Percentiles rank a stretch among this genome's conserved stretches.
Evolutionary conservation across 495 filamentous ascomycete genomes (phyloP).

Genomic region (Aspergillus affinis): DNA sequence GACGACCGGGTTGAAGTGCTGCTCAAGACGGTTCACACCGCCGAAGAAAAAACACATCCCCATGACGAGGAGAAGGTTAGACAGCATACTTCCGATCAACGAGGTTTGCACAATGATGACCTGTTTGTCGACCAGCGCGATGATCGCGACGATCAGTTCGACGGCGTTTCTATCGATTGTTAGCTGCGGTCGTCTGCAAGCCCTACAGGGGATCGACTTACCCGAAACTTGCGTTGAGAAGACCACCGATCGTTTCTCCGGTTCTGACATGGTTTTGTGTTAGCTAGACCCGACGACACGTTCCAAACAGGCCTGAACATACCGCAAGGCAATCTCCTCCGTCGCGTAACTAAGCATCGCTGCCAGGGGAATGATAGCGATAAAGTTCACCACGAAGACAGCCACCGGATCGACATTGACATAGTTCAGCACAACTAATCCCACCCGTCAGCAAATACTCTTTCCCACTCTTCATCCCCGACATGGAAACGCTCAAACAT

Average conservation of each 20-base stretch:
- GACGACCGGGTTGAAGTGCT: constrained; percentile 91
- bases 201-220: constrained; percentile 33
- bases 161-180: constrained; percentile 66
- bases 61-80: constrained; percentile 87
- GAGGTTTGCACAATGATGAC: constrained; percentile 91
- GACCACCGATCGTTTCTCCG: constrained; percentile 81
- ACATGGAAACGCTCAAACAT: constrained; percentile 10
- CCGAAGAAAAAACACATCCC: constrained; percentile 94
- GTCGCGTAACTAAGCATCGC: constrained; percentile 57
- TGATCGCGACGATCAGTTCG: constrained; percentile 86
- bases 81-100: constrained; percentile 85
- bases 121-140: constrained; percentile 70
- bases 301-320: constrained; percentile 6
- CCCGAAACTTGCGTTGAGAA: constrained; percentile 89
- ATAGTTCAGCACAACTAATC: constrained; percentile 64
- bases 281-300: constrained; percentile 5
- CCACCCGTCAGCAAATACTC: constrained; percentile 12
- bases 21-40: constrained; percentile 74
- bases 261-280: constrained; percentile 23
- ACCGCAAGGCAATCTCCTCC: constrained; percentile 54
- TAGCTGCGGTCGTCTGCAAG: constrained; percentile 9
- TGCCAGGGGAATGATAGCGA: constrained; percentile 71
- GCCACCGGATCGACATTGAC: constrained; percentile 53
- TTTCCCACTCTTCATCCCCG: not conserved
- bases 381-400: constrained; percentile 85